Conservation (phyloP, 345 rosid species). For the Geranium brycei region DNA sequence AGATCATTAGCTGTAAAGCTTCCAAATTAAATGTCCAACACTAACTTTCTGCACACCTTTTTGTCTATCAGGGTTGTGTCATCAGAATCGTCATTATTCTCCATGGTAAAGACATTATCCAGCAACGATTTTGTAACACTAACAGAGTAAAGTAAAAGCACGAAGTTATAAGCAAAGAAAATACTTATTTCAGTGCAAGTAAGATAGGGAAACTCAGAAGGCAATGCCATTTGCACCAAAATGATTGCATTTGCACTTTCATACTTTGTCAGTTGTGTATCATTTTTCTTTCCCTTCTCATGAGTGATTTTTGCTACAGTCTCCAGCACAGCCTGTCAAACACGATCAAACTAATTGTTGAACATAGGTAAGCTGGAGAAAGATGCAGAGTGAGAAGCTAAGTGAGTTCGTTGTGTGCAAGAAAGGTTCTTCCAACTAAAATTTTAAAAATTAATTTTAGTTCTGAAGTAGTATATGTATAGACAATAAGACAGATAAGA, state of each 20-base stretch:
- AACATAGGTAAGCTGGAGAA: slow-evolving; percentile 1
- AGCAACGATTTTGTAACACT: slow-evolving; percentile 75
- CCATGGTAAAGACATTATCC: slow-evolving; percentile 86
- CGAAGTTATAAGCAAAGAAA: not conserved
- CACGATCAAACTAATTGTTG: slow-evolving; percentile 13
- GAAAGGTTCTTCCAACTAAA: not conserved
- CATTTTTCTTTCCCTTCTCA: slow-evolving; percentile 71
- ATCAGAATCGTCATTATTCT: slow-evolving; percentile 77
- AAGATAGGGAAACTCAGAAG: not conserved
- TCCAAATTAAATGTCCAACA: not conserved
- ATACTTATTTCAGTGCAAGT: not conserved
- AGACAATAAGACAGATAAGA: not conserved
- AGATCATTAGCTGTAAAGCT: slow-evolving; percentile 1
- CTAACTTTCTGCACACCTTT: slow-evolving; percentile 32
- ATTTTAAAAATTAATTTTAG: too few relatives aligned
- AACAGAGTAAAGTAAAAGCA: slow-evolving; percentile 6
- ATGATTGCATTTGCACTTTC: slow-evolving; percentile 4
- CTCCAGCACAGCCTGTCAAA: slow-evolving; percentile 76
- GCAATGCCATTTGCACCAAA: slow-evolving; percentile 7
- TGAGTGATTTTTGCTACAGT: slow-evolving; percentile 91
- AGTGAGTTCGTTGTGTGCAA: not conserved
- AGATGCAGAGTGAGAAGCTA: slow-evolving; percentile 3
- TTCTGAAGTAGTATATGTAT: not conserved
- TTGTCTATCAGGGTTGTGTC: slow-evolving; percentile 89
- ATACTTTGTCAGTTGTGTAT: slow-evolving; percentile 63